Evolutionary conservation across 192 early-diverging fungal species (phyloP), one percentile per base, ranked within the genome.

Genomic region (Gamsiella multidivaricata): DNA sequence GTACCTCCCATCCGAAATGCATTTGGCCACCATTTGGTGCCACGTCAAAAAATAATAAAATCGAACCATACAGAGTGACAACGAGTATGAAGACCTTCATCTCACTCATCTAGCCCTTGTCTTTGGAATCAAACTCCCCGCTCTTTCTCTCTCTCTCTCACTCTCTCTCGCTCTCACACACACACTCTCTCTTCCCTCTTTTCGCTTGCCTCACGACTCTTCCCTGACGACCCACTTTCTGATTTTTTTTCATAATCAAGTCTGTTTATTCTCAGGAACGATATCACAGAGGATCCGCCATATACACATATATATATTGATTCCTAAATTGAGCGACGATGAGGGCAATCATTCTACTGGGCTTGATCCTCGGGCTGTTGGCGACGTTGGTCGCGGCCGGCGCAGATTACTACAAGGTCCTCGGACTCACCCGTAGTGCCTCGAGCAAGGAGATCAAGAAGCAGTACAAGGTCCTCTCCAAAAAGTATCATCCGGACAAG

Each of bases 361-460:
- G 43, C 65, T 7, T 76, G 12, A 17, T 68, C 1, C 64, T 76
- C 18, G 65, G 65, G 3, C 47, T 73, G 5, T 23, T 75, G n/a
- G 59, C 53, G 5, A 62, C 65, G 0, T 23, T 76, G 29, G 73
- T 67, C 2, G 45, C 62, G 8, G 73, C 73, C 6, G 70, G 79
- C 1, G 66, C 80, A 25, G 94, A 97, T 84, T 97, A 91, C 79
- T 97, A 97, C 83, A 84, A 88, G 54, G 89, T 99, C 36, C 84
- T 99, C 33, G 94, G 91, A 15, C 88, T 99, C 33, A 83, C 87
- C n/a, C 87, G 92, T 39, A 87, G 87, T 37, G 95, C 96, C 3
- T 82, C 88, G 9, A 88, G 89, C 79, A 88, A 87, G 61, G 90
- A 97, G 61, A 98, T 99, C 79, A 97, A 97, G 80, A 94, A 94